phyloP scores from a whole-genome alignment of 345 rosid genomes.

The Ailanthus altissimus region DNA sequence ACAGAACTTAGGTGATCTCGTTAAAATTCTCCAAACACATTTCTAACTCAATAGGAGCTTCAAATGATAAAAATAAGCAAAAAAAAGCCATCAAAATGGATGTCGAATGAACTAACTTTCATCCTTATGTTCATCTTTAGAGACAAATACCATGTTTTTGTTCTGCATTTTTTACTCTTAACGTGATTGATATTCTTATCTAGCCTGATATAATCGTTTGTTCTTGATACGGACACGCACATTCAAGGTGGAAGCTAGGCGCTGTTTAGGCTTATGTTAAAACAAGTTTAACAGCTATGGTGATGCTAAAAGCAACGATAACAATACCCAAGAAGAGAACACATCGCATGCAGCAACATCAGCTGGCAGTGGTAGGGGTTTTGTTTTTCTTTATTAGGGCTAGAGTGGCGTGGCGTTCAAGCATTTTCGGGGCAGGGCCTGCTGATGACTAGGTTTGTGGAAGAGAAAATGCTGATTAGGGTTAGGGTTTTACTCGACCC shows the following conservation, averaged over 20 bases:
- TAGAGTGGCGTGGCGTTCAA: conserved; percentile 23
- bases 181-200: conserved; percentile 17
- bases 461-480: not conserved
- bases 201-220: not conserved
- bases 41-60: not conserved
- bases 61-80: not conserved
- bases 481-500: not conserved
- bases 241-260: conserved; percentile 29
- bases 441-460: not conserved
- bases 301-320: conserved; percentile 17
- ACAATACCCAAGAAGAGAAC: conserved; percentile 2
- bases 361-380: not conserved
- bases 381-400: conserved; percentile 1
- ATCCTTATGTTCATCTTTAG: not conserved
- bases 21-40: no score
- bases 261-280: conserved; percentile 8
- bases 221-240: conserved; percentile 5
- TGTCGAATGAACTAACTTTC: not conserved
- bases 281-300: not conserved
- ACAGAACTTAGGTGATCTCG: no score
- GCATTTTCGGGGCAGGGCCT: conserved; percentile 39
- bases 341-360: conserved; percentile 10
- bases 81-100: not conserved
- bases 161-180: conserved; percentile 26
- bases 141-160: conserved; percentile 13